phyloP scores from a whole-genome alignment of 768 basidiomycete genomes.

The Heimioporus sp. region DNA sequence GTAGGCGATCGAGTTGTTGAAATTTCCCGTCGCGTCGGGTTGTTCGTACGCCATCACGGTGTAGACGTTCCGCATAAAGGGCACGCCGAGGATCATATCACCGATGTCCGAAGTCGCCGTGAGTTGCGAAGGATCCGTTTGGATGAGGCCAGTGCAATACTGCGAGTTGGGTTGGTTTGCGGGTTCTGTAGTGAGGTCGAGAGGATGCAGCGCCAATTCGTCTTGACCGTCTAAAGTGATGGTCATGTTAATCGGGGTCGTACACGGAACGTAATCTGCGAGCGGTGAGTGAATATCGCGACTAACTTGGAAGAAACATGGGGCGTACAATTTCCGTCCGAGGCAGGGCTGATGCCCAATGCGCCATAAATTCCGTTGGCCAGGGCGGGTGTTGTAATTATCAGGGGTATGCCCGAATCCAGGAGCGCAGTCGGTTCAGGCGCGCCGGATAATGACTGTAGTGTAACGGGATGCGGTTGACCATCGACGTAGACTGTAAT shows the following conservation, averaged over 20 bases:
- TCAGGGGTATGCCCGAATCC: slow-evolving; percentile 68
- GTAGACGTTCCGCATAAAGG: slow-evolving; percentile 75
- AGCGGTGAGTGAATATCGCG: slow-evolving; percentile 4
- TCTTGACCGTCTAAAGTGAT: slow-evolving; percentile 59
- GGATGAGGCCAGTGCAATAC: slow-evolving; percentile 66
- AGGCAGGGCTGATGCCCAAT: slow-evolving; percentile 54
- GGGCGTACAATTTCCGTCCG: slow-evolving; percentile 63
- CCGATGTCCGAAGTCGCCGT: slow-evolving; percentile 38
- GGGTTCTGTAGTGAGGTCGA: slow-evolving; percentile 63
- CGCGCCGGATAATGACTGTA: slow-evolving; percentile 42
- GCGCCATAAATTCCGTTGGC: slow-evolving; percentile 82
- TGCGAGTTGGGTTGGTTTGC: slow-evolving; percentile 39
- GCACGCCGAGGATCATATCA: slow-evolving; percentile 77
- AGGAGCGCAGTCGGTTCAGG: slow-evolving; percentile 62
- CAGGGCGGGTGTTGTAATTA: slow-evolving; percentile 56
- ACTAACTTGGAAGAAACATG: neutral
- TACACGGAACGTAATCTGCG: slow-evolving; percentile 74
- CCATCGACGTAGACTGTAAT: slow-evolving; percentile 63
- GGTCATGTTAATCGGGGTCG: slow-evolving; percentile 67
- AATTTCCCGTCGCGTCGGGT: slow-evolving; percentile 45
- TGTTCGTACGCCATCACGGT: slow-evolving; percentile 68
- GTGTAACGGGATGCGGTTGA: slow-evolving; percentile 33
- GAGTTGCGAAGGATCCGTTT: slow-evolving; percentile 48
- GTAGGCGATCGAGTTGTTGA: slow-evolving; percentile 31
- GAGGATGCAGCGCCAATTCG: slow-evolving; percentile 66